Base-by-base conservation (phyloP, 106 monocot species). In the Platanthera zijinensis region DNA sequence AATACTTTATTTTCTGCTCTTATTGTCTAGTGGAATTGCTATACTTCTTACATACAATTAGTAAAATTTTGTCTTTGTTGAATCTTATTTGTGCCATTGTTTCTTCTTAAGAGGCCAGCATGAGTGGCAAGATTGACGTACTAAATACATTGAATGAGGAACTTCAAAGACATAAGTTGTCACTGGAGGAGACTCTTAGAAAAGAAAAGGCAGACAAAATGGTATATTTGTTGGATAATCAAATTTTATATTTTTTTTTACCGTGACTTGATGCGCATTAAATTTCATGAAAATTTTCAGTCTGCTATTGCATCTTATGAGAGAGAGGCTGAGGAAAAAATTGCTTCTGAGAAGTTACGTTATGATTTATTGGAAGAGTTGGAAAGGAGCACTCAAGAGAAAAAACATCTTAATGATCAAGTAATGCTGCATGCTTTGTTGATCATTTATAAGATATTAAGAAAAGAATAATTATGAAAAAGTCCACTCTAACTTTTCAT, bases 321-420 rank as follows among this genome's bases (percentile, higher is more conserved):
- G 73, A 75, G 84, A 74, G 92, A 95, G 77, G 80, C 48, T 51
- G 81, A 92, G 48, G 75, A 84, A n/a, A 86, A 84, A 50, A 51
- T 70, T 69, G 71, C 76, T 54, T 81, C 79, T 45, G 92, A 95
- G 47, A 86, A 62, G 22, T 70, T 80, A 6, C 82, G 77, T n/a
- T 75, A 51, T 57, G 62, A 76, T 28, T 49, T 96, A 11, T 69
- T 76, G 9, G 84, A 85, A 48, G 90, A 90, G 14, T 85, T 96
- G 5, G 76, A 83, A 46, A 96, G 80, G 59, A 75, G 75, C 15
- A 83, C 57, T 22, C 78, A 89, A 14, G 96, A 93, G n/a, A 75
- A 75, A 12, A 53, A 78, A 19, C 79, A 66, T 46, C 73, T 74
- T n/a, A 83, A 69, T 79, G 81, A 90, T 57, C 90, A 93, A 85